These are phyloP conservation scores for Fomitiporia mediterranea DNA, from an alignment of 1,284 basidiomycete species.

Conservation along the genomic window DNA sequence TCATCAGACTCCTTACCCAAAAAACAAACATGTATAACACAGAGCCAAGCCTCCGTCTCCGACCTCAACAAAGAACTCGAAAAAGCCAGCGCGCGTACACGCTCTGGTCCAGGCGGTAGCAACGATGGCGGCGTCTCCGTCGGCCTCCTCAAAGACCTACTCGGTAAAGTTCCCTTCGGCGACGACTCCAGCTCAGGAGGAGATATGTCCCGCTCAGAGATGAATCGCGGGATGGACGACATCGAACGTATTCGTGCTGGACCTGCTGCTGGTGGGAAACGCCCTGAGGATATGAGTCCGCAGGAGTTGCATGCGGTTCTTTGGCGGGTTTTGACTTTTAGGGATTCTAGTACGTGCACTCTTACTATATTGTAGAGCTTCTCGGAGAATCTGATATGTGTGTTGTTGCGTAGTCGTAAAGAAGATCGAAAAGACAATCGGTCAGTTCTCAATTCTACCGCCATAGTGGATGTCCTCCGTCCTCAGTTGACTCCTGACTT, in stretches of 20 bases:
- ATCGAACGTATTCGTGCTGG: constrained; percentile 69
- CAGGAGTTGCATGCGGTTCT: constrained; percentile 81
- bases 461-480: no score
- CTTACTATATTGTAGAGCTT: constrained; percentile 21
- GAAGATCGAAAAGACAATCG: constrained; percentile 83
- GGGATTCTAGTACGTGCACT: constrained; percentile 57
- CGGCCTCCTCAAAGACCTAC: constrained; percentile 46
- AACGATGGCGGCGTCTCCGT: constrained; percentile 28
- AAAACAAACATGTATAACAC: background rate
- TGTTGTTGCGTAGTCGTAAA: constrained; percentile 55
- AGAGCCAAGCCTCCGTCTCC: constrained; percentile 76
- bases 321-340: constrained; percentile 85
- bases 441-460: constrained; percentile 35
- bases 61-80: constrained; percentile 82
- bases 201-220: constrained; percentile 43
- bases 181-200: constrained; percentile 23
- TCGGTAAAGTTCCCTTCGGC: constrained; percentile 61
- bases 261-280: constrained; percentile 49
- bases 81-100: constrained; percentile 50
- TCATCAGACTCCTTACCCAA: background rate
- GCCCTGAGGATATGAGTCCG: constrained; percentile 79
- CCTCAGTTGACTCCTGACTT: background rate
- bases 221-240: constrained; percentile 72
- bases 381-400: background rate
- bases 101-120: constrained; percentile 39